phyloP scores from a whole-genome alignment of 1,284 basidiomycete genomes.

The Moesziomyces aphidis region DNA sequence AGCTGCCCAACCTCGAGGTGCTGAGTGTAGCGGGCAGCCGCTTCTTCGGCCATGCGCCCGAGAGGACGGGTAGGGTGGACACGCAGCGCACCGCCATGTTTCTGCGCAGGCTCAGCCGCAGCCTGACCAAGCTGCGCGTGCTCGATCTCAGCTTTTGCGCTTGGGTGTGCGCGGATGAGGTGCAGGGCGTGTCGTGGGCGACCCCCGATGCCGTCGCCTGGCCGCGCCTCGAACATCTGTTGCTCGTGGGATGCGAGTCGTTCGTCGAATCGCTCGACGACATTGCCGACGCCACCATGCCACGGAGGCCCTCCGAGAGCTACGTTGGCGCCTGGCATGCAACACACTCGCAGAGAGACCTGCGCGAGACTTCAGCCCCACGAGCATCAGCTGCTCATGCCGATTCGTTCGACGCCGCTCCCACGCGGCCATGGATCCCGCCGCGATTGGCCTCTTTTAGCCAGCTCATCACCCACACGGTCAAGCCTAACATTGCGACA shows the following conservation, averaged over 20 bases:
- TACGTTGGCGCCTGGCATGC: constrained; percentile 27
- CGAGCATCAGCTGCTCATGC: no score
- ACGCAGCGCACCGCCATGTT: constrained; percentile 18
- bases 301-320: constrained; percentile 2
- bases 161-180: constrained; percentile 32
- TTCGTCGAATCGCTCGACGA: constrained; percentile 7
- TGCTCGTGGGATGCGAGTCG: constrained; percentile 20
- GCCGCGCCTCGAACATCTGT: constrained; percentile 20
- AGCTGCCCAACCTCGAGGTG: constrained; percentile 31
- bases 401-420: no score
- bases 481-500: constrained; percentile 23
- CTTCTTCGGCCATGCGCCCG: background rate
- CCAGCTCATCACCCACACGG: constrained; percentile 13
- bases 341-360: constrained; percentile 10
- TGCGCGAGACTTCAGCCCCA: background rate
- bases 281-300: background rate
- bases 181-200: constrained; percentile 29
- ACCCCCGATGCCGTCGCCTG: constrained; percentile 4
- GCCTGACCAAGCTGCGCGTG: constrained; percentile 15
- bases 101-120: constrained; percentile 34
- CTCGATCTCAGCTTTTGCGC: constrained; percentile 43
- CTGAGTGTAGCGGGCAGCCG: constrained; percentile 32
- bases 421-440: background rate
- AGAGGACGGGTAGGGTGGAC: background rate
- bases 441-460: constrained; percentile 5